A percentile compares a stretch with the other conserved stretches of the same genome.
These are phyloP conservation scores for Leccinum ochraceum DNA, from an alignment of 768 basidiomycete species.

Conservation along the genomic window DNA sequence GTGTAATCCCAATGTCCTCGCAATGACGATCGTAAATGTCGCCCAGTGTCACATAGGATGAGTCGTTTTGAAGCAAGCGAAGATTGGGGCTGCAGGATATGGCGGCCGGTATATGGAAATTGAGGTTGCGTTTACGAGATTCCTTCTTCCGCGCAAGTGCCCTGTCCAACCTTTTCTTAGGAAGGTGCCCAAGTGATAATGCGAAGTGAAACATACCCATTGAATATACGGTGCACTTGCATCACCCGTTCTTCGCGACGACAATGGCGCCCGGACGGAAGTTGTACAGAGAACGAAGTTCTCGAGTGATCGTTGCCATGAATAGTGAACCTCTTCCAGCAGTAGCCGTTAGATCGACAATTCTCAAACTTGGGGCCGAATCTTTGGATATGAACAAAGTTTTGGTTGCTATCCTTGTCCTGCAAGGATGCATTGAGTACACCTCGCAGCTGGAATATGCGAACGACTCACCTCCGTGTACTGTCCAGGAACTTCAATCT, in stretches of 20 bases:
- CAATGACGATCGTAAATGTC: conserved; percentile 96
- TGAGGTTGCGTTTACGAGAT: conserved; percentile 85
- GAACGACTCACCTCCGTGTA: conserved; percentile 80
- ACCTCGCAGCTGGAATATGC: background rate
- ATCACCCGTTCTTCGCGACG: conserved; percentile 92
- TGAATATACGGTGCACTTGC: conserved; percentile 93
- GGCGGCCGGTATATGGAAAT: conserved; percentile 88
- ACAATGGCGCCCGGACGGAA: conserved; percentile 80
- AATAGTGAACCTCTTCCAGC: conserved; percentile 88
- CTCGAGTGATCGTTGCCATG: conserved; percentile 89
- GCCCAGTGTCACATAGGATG: conserved; percentile 85
- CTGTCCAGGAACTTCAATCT: conserved; percentile 98
- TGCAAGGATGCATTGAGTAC: conserved; percentile 34
- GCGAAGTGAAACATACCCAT: conserved; percentile 54
- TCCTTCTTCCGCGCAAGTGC: conserved; percentile 88
- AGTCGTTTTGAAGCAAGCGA: conserved; percentile 88
- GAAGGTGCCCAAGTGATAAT: conserved; percentile 3
- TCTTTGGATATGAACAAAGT: conserved; percentile 87
- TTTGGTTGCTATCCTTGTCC: conserved; percentile 94
- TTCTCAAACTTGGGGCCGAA: conserved; percentile 92
- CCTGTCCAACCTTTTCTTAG: conserved; percentile 40
- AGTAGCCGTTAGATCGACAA: conserved; percentile 80
- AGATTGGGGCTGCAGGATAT: conserved; percentile 82
- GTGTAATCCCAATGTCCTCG: conserved; percentile 65
- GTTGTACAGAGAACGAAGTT: conserved; percentile 88